A percentile compares a stretch with the other conserved stretches of the same genome.
These are phyloP conservation scores for Globisporangium megalacanthum DNA, from an alignment of 352 stramenopile genomes.

Conservation along the genomic window DNA sequence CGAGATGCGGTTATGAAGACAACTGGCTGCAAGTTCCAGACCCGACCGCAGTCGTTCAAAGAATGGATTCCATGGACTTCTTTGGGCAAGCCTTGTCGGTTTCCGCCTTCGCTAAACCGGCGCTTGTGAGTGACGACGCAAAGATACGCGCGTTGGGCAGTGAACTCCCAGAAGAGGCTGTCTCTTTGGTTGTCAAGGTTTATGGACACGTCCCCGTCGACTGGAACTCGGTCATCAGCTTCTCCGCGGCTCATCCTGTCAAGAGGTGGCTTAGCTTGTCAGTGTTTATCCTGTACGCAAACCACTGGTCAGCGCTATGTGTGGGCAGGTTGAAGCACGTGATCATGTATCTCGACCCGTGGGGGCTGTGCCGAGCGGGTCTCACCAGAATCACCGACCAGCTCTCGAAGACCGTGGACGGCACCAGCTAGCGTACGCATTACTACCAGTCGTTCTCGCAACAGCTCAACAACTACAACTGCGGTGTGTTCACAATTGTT, in stretches of 20 bases:
- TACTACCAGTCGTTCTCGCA: not conserved
- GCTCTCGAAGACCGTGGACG: not conserved
- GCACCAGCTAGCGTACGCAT: not conserved
- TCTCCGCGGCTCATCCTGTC: not conserved
- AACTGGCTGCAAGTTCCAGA: not conserved
- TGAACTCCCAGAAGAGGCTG: not conserved
- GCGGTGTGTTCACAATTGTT: too few relatives aligned
- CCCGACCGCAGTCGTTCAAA: not conserved
- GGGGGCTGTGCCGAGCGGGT: not conserved
- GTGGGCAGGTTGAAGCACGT: not conserved
- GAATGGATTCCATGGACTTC: not conserved
- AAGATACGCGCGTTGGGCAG: not conserved
- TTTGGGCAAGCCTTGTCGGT: not conserved
- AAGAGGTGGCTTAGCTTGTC: not conserved
- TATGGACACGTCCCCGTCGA: not conserved
- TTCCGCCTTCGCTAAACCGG: not conserved
- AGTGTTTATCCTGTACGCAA: not conserved
- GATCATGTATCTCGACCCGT: not conserved
- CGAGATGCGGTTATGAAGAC: not conserved
- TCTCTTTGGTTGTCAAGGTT: not conserved
- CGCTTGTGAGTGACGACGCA: not conserved
- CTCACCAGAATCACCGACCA: not conserved
- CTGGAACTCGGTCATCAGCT: not conserved
- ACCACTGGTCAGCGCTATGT: not conserved
- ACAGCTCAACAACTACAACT: conserved; percentile 1